A percentile compares a stretch with the other conserved stretches of the same genome.
These are phyloP conservation scores for Ceriops tagal DNA, from an alignment of 345 rosid genomes.

Conservation along the genomic window DNA sequence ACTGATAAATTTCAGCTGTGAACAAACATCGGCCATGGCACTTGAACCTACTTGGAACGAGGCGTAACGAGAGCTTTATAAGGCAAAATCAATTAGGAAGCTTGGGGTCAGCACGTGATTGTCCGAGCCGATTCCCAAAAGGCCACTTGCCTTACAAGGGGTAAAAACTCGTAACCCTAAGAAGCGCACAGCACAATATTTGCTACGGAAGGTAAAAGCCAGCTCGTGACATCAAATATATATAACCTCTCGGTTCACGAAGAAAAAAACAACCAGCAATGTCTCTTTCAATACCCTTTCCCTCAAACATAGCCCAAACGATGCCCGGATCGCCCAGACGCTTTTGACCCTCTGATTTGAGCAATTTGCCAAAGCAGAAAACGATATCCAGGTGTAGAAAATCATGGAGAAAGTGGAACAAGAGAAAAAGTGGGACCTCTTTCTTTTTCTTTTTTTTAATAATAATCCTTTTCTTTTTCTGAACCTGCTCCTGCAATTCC, in stretches of 20 bases:
- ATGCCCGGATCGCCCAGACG: background rate
- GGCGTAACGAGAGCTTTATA: too few relatives aligned
- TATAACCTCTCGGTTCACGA: background rate
- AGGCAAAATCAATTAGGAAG: too few relatives aligned
- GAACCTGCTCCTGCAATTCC: conserved; percentile 28
- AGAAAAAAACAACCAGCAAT: background rate
- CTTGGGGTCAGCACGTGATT: too few relatives aligned
- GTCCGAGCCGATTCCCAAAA: too few relatives aligned
- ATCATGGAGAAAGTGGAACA: background rate
- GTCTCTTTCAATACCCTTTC: background rate
- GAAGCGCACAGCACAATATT: background rate
- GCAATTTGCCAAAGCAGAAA: background rate
- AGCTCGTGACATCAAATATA: background rate
- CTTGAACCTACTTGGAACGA: too few relatives aligned
- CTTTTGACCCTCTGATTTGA: background rate
- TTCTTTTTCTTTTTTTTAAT: background rate
- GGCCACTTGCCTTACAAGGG: too few relatives aligned
- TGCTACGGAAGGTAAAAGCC: conserved; percentile 1
- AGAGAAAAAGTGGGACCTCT: background rate
- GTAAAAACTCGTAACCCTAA: background rate
- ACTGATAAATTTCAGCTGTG: too few relatives aligned
- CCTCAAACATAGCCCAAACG: background rate
- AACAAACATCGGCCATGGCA: too few relatives aligned
- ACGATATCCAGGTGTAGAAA: background rate
- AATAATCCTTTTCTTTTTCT: background rate